Evolutionary conservation across 2,329 filamentous ascomycete species (phyloP).

Genomic region (Cytospora leucostoma): DNA sequence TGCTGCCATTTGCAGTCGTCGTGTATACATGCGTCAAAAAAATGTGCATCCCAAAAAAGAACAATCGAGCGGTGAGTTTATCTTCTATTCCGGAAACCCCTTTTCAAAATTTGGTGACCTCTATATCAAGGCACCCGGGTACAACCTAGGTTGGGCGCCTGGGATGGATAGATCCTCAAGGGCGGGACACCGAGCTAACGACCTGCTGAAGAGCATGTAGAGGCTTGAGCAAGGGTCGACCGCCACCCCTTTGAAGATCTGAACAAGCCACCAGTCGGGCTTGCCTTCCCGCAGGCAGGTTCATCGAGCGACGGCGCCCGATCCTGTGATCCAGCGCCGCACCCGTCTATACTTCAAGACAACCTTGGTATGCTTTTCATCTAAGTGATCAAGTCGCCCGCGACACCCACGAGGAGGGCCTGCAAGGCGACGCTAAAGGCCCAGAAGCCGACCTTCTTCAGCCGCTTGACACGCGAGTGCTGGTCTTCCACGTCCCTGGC

Average conservation of each 20-base stretch:
- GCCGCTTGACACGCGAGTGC: conserved; percentile 78
- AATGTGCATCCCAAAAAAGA: neutral
- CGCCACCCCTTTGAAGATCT: too few relatives aligned
- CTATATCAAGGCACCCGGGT: too few relatives aligned
- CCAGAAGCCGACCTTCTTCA: conserved; percentile 95
- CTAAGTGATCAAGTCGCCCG: conserved; percentile 66
- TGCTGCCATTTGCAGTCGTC: neutral
- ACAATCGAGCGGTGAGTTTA: conserved; percentile 12
- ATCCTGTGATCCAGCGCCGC: neutral
- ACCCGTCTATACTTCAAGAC: neutral
- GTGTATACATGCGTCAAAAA: conserved; percentile 9
- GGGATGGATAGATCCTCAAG: too few relatives aligned
- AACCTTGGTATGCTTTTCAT: neutral
- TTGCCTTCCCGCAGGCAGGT: too few relatives aligned
- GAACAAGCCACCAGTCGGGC: too few relatives aligned
- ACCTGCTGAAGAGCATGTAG: too few relatives aligned
- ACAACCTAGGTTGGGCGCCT: too few relatives aligned
- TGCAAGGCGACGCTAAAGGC: conserved; percentile 89
- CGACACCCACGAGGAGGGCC: conserved; percentile 92
- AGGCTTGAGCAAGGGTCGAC: too few relatives aligned
- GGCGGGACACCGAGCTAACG: too few relatives aligned
- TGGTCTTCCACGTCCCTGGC: conserved; percentile 88
- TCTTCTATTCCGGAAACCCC: neutral
- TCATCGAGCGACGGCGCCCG: too few relatives aligned
- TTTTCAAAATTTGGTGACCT: neutral